Evolutionary conservation across 768 basidiomycete species (phyloP).

Genomic region (Boletus subparvulus): DNA sequence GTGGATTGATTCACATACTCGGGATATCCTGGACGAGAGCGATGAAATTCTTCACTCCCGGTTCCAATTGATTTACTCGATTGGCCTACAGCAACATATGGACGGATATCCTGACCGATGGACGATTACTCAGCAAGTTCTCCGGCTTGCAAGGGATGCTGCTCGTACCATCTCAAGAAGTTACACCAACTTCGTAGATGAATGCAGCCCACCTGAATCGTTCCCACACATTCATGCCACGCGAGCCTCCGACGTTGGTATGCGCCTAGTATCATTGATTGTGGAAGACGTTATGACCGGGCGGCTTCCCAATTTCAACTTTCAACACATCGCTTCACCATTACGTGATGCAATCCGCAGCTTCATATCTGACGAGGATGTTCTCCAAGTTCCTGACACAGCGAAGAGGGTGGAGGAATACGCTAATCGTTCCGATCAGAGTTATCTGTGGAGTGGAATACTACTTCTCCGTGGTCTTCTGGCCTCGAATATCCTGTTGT

Average conservation of each 20-base stretch:
- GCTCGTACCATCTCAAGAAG: not conserved
- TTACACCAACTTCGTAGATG: not conserved
- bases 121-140: slow-evolving; percentile 28
- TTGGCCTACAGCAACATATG: slow-evolving; percentile 20
- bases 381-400: not conserved
- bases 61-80: slow-evolving; percentile 19
- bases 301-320: slow-evolving; percentile 7
- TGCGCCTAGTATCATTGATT: not conserved
- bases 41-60: slow-evolving; percentile 27
- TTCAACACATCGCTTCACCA: not conserved
- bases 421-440: not conserved
- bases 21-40: slow-evolving; percentile 24
- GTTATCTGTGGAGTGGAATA: not conserved
- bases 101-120: slow-evolving; percentile 31
- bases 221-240: slow-evolving; percentile 11
- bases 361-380: slow-evolving; percentile 14
- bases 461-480: slow-evolving; percentile 32
- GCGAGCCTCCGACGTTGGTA: not conserved
- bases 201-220: not conserved
- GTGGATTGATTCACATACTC: slow-evolving; percentile 13
- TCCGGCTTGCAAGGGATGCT: slow-evolving; percentile 11
- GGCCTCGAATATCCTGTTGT: slow-evolving; percentile 22
- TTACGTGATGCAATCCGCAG: not conserved
- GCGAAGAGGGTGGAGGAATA: slow-evolving; percentile 4
- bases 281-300: slow-evolving; percentile 8